Conservation (phyloP, 2,329 filamentous ascomycete species). For the Fonsecaea pedrosoi region DNA sequence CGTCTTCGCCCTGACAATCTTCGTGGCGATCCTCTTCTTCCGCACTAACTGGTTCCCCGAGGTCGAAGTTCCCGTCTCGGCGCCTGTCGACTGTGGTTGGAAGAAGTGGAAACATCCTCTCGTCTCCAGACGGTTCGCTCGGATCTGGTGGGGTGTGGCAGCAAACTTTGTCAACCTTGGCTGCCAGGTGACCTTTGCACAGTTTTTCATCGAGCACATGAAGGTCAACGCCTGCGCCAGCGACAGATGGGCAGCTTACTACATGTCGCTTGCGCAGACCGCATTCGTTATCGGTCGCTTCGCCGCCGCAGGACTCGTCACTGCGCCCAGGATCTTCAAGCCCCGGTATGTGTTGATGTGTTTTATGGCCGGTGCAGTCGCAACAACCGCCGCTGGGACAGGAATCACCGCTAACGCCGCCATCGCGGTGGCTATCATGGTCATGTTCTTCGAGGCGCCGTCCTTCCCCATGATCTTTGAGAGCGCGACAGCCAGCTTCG, state of each 20-base stretch:
- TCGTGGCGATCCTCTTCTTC: constrained; percentile 56
- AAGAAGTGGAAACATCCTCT: constrained; percentile 38
- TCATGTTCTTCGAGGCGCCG: constrained; percentile 81
- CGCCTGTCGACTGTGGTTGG: constrained; percentile 58
- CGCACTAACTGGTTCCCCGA: constrained; percentile 73
- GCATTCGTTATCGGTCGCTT: constrained; percentile 77
- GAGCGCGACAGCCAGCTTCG: constrained; percentile 34
- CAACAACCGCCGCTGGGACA: constrained; percentile 61
- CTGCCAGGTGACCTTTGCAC: constrained; percentile 65
- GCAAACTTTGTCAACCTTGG: constrained; percentile 83
- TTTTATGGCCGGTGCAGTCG: constrained; percentile 68
- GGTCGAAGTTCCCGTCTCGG: constrained; percentile 68
- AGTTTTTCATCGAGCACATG: constrained; percentile 76
- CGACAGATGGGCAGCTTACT: constrained; percentile 67
- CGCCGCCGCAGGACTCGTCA: constrained; percentile 67
- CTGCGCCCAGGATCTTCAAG: constrained; percentile 62
- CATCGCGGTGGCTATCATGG: constrained; percentile 67
- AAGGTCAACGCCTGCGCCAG: constrained; percentile 64
- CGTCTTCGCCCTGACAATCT: constrained; percentile 67
- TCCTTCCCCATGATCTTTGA: constrained; percentile 81
- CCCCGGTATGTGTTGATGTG: constrained; percentile 73
- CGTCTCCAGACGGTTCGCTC: constrained; percentile 66
- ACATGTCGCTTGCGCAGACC: constrained; percentile 75
- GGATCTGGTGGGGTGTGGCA: constrained; percentile 75
- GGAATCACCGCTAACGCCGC: constrained; percentile 56